Base-by-base conservation (phyloP, 352 stramenopile genomes). In the Aphanomyces stellatus region DNA sequence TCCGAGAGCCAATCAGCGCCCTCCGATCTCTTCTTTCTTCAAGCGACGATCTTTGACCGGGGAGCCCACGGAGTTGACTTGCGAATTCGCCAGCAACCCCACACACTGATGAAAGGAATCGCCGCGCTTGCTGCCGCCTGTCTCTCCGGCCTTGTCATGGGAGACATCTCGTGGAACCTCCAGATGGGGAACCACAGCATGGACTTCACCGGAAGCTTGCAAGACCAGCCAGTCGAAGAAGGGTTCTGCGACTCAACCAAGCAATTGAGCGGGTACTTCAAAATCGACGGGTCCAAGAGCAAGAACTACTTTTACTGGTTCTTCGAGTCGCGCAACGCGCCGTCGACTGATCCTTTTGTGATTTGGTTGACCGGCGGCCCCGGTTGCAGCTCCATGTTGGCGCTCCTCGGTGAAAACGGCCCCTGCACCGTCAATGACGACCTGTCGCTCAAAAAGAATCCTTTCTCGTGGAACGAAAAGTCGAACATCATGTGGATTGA, bases 261-360 rank as follows among this genome's bases (percentile, higher is more conserved):
- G 73, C 80, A 89, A 60, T 65, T 90, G 40, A 89, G 80, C 59
- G 87, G 87, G 34, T 95, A 93, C 78, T 92, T 95, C 68, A 85
- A 90, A 63, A 88, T 95, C 71, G 68, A 76, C 22, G 79, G 81
- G 27, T 88, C 78, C 69, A 82, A 88, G 74, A 85, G 75, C 46
- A 98, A 98, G 77, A 88, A 98, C 73, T 95, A 98, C 70, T 99
- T 99, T 69, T 98, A 96, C 77, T 98, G 93, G 91, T 96, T 98
- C 76, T 98, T 98, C 70, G 93, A 98, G 76, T 95, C 86, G 28
- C 83, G 88, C 41, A 77, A 80, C 6, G 67, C 77, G 51, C 89
- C 92, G 0, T 69, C 73, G n/a, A 94, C 66, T 11, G 95, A 97
- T 70, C 96, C 96, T 0, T 72, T 99, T 35, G 80, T 99, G 48